Percentiles rank a stretch among this genome's conserved stretches.
Evolutionary conservation across 441 rosid species (phyloP).

Genomic region (Theobroma grandiflorum): DNA sequence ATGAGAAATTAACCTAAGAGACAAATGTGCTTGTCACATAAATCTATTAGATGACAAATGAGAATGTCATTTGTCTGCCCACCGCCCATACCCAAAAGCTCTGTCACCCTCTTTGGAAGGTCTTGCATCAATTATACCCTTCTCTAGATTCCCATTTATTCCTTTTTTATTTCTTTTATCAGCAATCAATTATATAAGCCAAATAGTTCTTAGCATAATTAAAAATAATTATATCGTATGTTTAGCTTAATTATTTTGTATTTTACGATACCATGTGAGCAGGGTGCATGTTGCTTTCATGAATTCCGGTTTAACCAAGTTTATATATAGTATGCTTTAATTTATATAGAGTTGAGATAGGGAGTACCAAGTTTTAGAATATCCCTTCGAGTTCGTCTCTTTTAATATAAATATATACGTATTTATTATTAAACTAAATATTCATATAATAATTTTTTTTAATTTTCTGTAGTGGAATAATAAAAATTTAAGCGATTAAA

Average conservation of each 20-base stretch:
- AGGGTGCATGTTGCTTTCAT: no score
- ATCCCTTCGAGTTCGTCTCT: no score
- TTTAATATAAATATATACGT: background rate
- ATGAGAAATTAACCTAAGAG: slow-evolving; percentile 29
- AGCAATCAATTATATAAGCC: background rate
- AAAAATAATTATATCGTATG: background rate
- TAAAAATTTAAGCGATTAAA: background rate
- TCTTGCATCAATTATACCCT: slow-evolving; percentile 30
- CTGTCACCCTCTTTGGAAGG: slow-evolving; percentile 17
- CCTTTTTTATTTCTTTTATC: background rate
- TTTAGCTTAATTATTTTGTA: background rate
- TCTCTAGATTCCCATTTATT: slow-evolving; percentile 26
- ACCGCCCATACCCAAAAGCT: slow-evolving; percentile 43
- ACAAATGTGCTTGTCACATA: slow-evolving; percentile 28
- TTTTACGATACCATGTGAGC: no score
- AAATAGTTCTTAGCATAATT: background rate
- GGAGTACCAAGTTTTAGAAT: no score
- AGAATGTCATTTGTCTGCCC: slow-evolving; percentile 39
- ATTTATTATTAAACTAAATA: no score
- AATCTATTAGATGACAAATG: slow-evolving; percentile 35
- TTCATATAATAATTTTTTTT: no score
- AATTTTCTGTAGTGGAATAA: no score
- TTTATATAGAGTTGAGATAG: no score
- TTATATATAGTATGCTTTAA: no score
- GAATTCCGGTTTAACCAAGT: no score